Evolutionary conservation across 2,329 filamentous ascomycete genomes (phyloP), one percentile per base, ranked within the genome.

Genomic region (Fusarium sp.): DNA sequence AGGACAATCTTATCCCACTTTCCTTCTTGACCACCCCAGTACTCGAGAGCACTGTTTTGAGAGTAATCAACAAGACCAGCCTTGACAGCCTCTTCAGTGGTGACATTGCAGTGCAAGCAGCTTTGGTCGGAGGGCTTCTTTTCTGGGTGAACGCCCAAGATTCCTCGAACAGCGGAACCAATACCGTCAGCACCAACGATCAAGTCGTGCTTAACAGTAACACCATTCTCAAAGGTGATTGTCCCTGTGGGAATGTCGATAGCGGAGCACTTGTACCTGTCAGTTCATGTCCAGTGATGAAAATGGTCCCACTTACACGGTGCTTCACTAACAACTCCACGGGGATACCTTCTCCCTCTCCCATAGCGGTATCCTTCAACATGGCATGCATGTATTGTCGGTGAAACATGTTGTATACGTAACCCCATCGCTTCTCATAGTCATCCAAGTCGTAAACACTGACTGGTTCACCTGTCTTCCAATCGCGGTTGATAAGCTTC

Each of bases 1-100:
- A 92, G 81, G 7, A 92, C 90, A 60, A 92, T 92, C 82, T 92
- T 92, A 77, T 91, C 87, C 83, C 82, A 88, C 72, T 87, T 88
- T 57, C 79, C 81, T 55, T 89, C 86, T 53, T 88, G 85, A 2
- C 90, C 90, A 26, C 90, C 90, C 90, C 90, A 92, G 81, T 91
- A 92, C 76, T 92, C 88, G 0, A 92, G 81, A 0, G 89, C 90
- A 26, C 77, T 81, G 78, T 92, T 77, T 34, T 83, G 73, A 0
- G 88, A 88, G 78, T 90, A 91, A 75, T 92, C 88, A 33, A 88
- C 83, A 0, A 92, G 83, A 3, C 90, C 90, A 1, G 87, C 80
- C 59, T 82, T 81, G 31, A 88, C 83, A 1, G 87, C 88, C n/a
- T 90, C 84, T 38, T 87, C 86, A 1, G 89, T 90, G 20, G 78